Conservation (phyloP, 2,329 filamentous ascomycete species). For the Pseudogymnoascus sp. region DNA sequence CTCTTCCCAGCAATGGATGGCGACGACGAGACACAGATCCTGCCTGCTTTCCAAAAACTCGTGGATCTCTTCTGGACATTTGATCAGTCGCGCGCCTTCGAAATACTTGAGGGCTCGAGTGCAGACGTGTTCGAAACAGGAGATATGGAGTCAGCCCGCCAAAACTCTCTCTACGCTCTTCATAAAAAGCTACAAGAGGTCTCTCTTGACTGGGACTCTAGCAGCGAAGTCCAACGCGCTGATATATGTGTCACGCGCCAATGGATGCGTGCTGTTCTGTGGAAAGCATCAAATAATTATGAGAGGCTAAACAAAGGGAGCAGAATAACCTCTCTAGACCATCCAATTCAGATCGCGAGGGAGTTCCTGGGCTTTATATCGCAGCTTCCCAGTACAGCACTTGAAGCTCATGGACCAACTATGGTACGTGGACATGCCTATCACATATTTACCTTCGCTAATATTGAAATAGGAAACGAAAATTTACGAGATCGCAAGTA, state of each 20-base stretch:
- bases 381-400: constrained; percentile 39
- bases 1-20: constrained; percentile 33
- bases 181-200: constrained; percentile 40
- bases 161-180: constrained; percentile 34
- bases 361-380: constrained; percentile 41
- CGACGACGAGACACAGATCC: constrained; percentile 38
- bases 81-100: constrained; percentile 44
- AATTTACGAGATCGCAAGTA: constrained; percentile 42
- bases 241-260: constrained; percentile 63
- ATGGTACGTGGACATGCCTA: constrained; percentile 28
- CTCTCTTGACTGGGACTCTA: constrained; percentile 33
- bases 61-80: constrained; percentile 46
- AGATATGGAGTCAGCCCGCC: constrained; percentile 13
- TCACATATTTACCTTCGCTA: neutral
- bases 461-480: constrained; percentile 33
- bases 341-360: constrained; percentile 40
- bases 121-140: neutral
- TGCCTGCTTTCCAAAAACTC: constrained; percentile 45
- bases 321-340: constrained; percentile 23
- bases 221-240: constrained; percentile 56
- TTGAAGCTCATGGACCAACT: constrained; percentile 45
- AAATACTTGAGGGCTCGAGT: constrained; percentile 32
- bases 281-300: constrained; percentile 36
- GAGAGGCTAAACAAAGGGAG: neutral
- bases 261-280: constrained; percentile 61